Base-by-base conservation (phyloP, 2,329 filamentous ascomycete species). In the Hymenoscyphus albidus region DNA sequence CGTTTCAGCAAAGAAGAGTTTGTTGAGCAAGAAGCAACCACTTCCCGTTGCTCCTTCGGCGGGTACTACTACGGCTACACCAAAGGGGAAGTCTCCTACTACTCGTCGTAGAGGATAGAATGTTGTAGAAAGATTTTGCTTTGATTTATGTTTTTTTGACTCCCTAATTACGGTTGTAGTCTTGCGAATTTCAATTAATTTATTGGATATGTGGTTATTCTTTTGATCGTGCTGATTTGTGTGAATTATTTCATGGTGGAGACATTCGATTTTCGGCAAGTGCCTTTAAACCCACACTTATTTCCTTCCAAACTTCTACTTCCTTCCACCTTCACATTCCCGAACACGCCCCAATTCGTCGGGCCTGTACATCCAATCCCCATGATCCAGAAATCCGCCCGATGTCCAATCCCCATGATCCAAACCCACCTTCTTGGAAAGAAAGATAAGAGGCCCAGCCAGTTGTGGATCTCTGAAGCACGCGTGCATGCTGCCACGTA, bases 1-100 rank as follows among this genome's bases (percentile, higher is more conserved):
- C 74, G 79, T 82, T 7, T 83, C 84, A 10, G 81, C 83, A 14
- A 74, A 77, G 68, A 81, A 80, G 73, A 81, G 83, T 16, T 73
- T 78, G 72, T 76, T 75, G 63, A 82, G 82, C 75, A 75, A 75
- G 63, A 79, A 78, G 72, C 76, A 70, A 61, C 70, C 70, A 58
- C 31, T 65, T 57, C 55, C 69, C 14, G 59, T 68, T 48, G 63
- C 62, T 7, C 40, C 66, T 16, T 59, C 67, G 18, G 61, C 69
- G 40, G 65, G 61, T 7, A 62, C 61, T 22, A 66, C 64, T 22
- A 70, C 70, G 32, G 63, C 66, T 12, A 71, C 70, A 6, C 67
- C 72, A 10, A 74, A 72, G 64, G 69, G 64, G 14, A 75, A 75
- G 64, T 57, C 54, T n/a, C 27, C 27, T 44, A 73, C 70, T 31